Conservation (phyloP, 2,329 filamentous ascomycete species). For the Alternaria postmessia region DNA sequence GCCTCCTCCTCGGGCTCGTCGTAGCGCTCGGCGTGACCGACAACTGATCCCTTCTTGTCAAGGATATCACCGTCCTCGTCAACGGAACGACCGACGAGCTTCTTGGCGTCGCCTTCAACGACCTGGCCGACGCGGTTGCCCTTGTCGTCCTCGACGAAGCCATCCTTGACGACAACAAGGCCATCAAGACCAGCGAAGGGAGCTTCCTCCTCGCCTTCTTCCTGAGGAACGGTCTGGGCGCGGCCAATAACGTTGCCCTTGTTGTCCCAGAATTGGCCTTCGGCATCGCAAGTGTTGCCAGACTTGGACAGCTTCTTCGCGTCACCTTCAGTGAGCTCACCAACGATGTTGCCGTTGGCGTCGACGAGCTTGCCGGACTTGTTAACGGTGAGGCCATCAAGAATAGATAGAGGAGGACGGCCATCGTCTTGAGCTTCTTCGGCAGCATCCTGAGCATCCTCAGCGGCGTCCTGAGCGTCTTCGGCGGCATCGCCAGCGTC, state of each 20-base stretch:
- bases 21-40: constrained; percentile 61
- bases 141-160: constrained; percentile 60
- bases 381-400: constrained; percentile 60
- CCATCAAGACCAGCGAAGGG: constrained; percentile 61
- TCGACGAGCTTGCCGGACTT: constrained; percentile 61
- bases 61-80: constrained; percentile 63
- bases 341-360: constrained; percentile 56
- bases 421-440: constrained; percentile 45
- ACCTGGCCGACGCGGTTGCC: constrained; percentile 60
- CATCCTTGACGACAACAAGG: constrained; percentile 59
- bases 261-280: constrained; percentile 63
- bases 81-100: constrained; percentile 59
- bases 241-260: constrained; percentile 62
- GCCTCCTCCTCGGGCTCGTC: constrained; percentile 71
- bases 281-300: constrained; percentile 54
- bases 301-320: constrained; percentile 62
- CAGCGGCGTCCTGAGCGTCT: constrained; percentile 14
- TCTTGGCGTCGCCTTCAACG: constrained; percentile 60
- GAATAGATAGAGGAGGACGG: constrained; percentile 58
- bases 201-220: constrained; percentile 58
- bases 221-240: constrained; percentile 57
- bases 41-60: constrained; percentile 62
- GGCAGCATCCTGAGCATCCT: constrained; percentile 43
- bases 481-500: constrained; percentile 32
- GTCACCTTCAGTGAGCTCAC: constrained; percentile 60